A percentile compares a stretch with the other conserved stretches of the same genome.
These are phyloP conservation scores for Pisolithus orientalis DNA, from an alignment of 768 basidiomycete genomes.

Conservation along the genomic window DNA sequence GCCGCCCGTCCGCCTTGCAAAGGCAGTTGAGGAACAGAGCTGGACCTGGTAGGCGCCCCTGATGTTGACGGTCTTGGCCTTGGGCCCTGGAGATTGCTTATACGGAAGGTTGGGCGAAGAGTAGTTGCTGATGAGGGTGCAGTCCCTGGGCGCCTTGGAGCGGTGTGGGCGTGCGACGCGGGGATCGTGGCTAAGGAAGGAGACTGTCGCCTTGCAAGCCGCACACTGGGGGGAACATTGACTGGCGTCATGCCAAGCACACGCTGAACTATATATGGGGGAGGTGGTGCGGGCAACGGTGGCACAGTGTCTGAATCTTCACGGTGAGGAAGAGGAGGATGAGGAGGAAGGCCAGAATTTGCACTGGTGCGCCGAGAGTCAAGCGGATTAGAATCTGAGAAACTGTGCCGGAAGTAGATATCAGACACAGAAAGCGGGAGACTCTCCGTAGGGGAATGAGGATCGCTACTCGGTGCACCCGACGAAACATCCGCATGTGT, in stretches of 20 bases:
- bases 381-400: conserved; percentile 22
- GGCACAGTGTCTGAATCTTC: conserved; percentile 15
- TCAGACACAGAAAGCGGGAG: conserved; percentile 52
- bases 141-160: conserved; percentile 4
- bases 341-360: conserved; percentile 35
- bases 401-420: conserved; percentile 41
- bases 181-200: not conserved
- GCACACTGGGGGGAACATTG: conserved; percentile 1
- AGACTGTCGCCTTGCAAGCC: not conserved
- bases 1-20: conserved; percentile 25
- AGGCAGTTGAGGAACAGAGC: conserved; percentile 20
- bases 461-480: conserved; percentile 18
- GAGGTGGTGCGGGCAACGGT: conserved; percentile 13
- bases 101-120: conserved; percentile 3
- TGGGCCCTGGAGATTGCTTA: conserved; percentile 23
- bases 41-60: conserved; percentile 12
- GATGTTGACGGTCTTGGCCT: conserved; percentile 19
- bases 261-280: conserved; percentile 27
- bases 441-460: conserved; percentile 51
- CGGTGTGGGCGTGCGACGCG: not conserved
- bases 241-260: conserved; percentile 26
- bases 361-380: conserved; percentile 30
- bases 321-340: conserved; percentile 32
- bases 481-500: conserved; percentile 20
- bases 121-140: conserved; percentile 1